These are phyloP conservation scores for Sporothrix brasiliensis DNA, from an alignment of 2,329 filamentous ascomycete species.

Conservation along the genomic window DNA sequence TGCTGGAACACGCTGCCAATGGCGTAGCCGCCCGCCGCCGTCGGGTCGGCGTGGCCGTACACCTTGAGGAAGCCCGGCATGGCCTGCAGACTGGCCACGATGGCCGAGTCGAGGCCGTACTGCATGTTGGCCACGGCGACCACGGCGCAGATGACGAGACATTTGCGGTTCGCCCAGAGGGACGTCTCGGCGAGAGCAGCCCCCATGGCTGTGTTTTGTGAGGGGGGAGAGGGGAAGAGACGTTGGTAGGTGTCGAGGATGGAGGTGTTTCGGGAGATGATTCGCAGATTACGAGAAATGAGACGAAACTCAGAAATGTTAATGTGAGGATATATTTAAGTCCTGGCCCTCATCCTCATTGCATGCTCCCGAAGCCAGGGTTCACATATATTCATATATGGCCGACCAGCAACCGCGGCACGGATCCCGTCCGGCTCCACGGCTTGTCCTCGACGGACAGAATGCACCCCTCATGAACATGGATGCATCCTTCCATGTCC, in stretches of 20 bases:
- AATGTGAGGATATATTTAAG: background rate
- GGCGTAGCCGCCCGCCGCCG: constrained; percentile 44
- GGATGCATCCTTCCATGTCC: constrained; percentile 6
- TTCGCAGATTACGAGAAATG: background rate
- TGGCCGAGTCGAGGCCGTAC: constrained; percentile 55
- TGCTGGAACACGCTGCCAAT: constrained; percentile 55
- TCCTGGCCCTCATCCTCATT: background rate
- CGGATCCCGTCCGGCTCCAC: background rate
- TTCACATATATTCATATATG: background rate
- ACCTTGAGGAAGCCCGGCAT: constrained; percentile 57
- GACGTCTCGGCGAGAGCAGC: constrained; percentile 32
- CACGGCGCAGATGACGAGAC: constrained; percentile 50
- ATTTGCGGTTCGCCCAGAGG: constrained; percentile 44
- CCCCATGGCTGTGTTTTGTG: constrained; percentile 17
- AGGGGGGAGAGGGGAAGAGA: too few relatives aligned
- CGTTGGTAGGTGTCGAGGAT: background rate
- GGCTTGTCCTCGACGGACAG: too few relatives aligned
- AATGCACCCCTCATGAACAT: background rate
- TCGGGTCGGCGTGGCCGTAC: constrained; percentile 52
- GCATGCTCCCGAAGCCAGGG: background rate
- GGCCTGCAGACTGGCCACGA: constrained; percentile 51
- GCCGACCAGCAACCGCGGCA: background rate
- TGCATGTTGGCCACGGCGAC: constrained; percentile 56
- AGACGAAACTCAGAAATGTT: background rate
- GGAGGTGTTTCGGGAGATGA: background rate